Evolutionary conservation across 2,329 filamentous ascomycete species (phyloP).

Genomic region (Xylaria sp.): DNA sequence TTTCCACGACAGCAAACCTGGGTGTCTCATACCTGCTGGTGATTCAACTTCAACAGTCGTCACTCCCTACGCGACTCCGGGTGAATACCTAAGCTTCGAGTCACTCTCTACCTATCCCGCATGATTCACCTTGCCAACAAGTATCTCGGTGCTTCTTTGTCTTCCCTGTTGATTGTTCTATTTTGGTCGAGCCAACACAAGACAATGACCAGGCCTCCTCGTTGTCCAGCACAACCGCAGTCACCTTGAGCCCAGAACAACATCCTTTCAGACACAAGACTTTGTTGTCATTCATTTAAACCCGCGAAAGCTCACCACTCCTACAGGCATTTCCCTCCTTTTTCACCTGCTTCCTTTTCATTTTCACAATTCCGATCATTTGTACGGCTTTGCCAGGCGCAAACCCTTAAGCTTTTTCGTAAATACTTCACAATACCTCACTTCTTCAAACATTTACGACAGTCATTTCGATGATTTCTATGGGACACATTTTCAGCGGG

Average conservation of each 20-base stretch:
- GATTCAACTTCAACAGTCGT: slow-evolving; percentile 25
- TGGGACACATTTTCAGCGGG: slow-evolving; percentile 26
- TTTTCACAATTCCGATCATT: background rate
- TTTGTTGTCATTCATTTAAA: slow-evolving; percentile 2
- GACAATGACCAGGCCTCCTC: background rate
- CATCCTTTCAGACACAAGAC: background rate
- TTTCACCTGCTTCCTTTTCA: slow-evolving; percentile 4
- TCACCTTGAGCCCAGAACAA: background rate
- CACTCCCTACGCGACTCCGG: slow-evolving; percentile 37
- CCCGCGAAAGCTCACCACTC: background rate
- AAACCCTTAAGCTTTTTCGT: slow-evolving; percentile 22
- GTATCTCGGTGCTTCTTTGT: background rate
- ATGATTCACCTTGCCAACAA: background rate
- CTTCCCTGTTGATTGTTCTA: background rate
- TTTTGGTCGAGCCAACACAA: background rate
- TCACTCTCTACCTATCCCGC: background rate
- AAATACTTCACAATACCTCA: slow-evolving; percentile 12
- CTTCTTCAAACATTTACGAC: background rate
- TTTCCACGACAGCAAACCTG: slow-evolving; percentile 9
- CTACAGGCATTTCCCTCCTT: background rate
- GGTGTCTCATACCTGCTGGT: slow-evolving; percentile 12
- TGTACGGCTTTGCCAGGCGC: slow-evolving; percentile 29
- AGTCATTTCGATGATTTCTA: slow-evolving; percentile 25
- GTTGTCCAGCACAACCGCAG: background rate
- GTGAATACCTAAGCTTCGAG: slow-evolving; percentile 7